phyloP scores from a whole-genome alignment of 129 eudicot species.

The Apium graveolens region DNA sequence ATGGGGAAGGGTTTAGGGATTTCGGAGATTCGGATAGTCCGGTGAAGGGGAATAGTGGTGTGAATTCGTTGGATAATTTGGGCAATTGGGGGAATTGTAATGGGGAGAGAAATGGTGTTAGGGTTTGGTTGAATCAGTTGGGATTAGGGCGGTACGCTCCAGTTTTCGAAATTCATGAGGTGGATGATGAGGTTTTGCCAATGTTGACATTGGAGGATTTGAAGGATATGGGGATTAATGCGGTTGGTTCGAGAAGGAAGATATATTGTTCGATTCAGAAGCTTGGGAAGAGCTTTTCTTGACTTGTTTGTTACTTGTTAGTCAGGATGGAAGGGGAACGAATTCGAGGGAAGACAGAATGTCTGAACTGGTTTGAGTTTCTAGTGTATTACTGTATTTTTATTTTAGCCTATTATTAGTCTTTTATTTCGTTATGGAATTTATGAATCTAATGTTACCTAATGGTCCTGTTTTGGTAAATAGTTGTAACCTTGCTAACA shows the following conservation, averaged over 20 bases:
- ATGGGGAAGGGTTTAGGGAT: conserved; percentile 16
- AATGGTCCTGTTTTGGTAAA: conserved; percentile 8
- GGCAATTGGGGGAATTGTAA: conserved; percentile 8
- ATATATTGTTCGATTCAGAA: conserved; percentile 35
- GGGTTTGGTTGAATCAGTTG: conserved; percentile 25
- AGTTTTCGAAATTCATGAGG: conserved; percentile 39
- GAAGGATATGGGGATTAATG: conserved; percentile 41
- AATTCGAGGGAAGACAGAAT: conserved; percentile 16
- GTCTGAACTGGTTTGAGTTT: conserved; percentile 17
- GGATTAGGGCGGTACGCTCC: conserved; percentile 26
- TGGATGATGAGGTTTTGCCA: conserved; percentile 38
- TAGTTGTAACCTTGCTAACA: background rate
- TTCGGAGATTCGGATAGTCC: conserved; percentile 19
- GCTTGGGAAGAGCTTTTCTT: conserved; percentile 20
- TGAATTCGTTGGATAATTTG: conserved; percentile 19
- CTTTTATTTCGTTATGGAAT: background rate
- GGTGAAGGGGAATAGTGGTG: conserved; percentile 11
- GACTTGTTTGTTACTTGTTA: conserved; percentile 2
- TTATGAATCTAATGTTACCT: conserved; percentile 1
- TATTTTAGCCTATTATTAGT: conserved; percentile 13
- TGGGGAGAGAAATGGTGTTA: conserved; percentile 22
- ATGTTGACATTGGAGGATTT: conserved; percentile 32
- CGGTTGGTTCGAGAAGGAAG: conserved; percentile 36
- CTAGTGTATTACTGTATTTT: conserved; percentile 14
- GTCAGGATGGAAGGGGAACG: background rate